phyloP scores from a whole-genome alignment of 306 rosid species.

The Gleditsia sinensis region DNA sequence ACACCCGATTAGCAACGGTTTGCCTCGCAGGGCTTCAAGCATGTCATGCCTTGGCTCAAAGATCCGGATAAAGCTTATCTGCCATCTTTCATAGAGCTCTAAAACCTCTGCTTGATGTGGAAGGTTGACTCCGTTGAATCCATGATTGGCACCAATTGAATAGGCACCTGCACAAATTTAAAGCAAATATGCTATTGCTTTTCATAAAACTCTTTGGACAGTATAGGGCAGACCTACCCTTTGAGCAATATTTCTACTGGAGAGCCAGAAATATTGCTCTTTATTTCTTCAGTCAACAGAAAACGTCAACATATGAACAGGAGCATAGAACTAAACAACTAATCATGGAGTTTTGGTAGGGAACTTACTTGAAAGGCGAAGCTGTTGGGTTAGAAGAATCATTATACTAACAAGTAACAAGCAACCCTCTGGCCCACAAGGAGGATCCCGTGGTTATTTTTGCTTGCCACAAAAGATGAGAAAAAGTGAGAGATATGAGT shows the following conservation, averaged over 20 bases:
- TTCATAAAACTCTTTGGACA: too few relatives aligned
- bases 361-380: neutral
- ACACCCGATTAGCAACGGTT: neutral
- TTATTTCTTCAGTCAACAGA: too few relatives aligned
- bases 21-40: neutral
- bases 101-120: neutral
- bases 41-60: neutral
- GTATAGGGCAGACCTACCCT: too few relatives aligned
- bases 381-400: neutral
- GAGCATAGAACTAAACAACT: too few relatives aligned
- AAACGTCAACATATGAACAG: too few relatives aligned
- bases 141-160: neutral
- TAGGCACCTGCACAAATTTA: neutral
- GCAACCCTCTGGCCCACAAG: neutral
- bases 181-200: too few relatives aligned
- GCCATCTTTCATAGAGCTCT: neutral
- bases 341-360: neutral
- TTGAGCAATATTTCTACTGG: too few relatives aligned
- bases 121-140: neutral
- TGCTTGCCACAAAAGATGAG: too few relatives aligned
- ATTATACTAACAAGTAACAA: neutral
- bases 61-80: neutral
- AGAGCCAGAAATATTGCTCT: too few relatives aligned
- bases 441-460: too few relatives aligned
- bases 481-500: too few relatives aligned